Conservation (phyloP, 805 yeast species). For the Yarrowia divulgata region DNA sequence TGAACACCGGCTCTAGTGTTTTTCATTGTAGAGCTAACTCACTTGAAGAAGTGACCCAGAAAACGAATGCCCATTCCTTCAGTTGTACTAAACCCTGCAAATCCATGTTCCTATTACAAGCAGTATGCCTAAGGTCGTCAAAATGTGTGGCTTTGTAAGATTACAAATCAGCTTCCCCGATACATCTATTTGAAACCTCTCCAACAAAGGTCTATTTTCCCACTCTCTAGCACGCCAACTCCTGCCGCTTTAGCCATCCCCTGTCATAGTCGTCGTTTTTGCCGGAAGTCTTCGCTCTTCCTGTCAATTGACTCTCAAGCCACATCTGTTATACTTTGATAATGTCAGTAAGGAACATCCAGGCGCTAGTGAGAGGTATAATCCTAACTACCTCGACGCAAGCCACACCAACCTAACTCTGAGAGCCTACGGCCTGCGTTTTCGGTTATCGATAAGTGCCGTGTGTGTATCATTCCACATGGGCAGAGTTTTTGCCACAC, state of each 20-base stretch:
- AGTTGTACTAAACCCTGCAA: no score
- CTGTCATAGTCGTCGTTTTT: neutral
- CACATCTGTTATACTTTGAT: constrained; percentile 23
- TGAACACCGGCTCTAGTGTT: no score
- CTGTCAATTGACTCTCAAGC: neutral
- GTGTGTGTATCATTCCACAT: neutral
- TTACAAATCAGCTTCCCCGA: no score
- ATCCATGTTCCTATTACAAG: no score
- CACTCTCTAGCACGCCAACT: neutral
- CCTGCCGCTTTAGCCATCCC: neutral
- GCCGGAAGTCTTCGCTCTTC: neutral
- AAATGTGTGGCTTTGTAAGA: no score
- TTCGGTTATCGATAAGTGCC: constrained; percentile 26
- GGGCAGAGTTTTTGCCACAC: neutral
- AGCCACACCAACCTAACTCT: constrained; percentile 24
- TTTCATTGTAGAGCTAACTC: no score
- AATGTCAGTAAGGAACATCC: neutral
- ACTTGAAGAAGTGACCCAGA: no score
- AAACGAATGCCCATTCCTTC: no score
- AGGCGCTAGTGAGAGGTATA: constrained; percentile 21
- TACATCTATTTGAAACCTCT: no score
- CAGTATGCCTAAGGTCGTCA: no score
- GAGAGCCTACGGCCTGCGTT: neutral
- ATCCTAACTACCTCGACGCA: constrained; percentile 32
- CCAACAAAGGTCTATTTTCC: no score